Evolutionary conservation across 441 rosid genomes (phyloP).

Genomic region (Pelargonium cotyledonis): DNA sequence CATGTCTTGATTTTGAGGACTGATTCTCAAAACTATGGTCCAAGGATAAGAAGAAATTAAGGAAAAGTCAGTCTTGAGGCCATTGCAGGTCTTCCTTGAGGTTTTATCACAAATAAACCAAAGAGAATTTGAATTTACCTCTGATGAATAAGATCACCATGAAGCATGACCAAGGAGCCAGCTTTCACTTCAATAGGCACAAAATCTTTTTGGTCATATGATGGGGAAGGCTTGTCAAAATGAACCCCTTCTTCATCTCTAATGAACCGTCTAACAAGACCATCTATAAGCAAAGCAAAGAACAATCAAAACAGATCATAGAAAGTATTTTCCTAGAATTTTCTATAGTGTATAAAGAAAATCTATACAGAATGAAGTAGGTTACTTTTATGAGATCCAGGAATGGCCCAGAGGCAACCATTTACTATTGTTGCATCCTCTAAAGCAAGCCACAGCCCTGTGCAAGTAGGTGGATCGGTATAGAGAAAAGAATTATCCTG

Average conservation of each 20-base stretch:
- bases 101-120: constrained; percentile 1
- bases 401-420: constrained; percentile 97
- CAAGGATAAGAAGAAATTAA: constrained; percentile 16
- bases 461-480: constrained; percentile 86
- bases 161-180: constrained; percentile 81
- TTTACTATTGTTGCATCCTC: constrained; percentile 77
- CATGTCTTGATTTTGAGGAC: constrained; percentile 87
- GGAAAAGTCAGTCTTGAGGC: constrained; percentile 4
- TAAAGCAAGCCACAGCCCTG: constrained; percentile 89
- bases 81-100: constrained; percentile 6
- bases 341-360: not conserved
- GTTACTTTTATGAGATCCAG: constrained; percentile 86
- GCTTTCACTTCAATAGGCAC: constrained; percentile 85
- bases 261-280: constrained; percentile 77
- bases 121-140: constrained; percentile 38
- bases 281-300: constrained; percentile 42
- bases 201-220: constrained; percentile 72
- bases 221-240: constrained; percentile 69
- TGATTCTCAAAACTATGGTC: constrained; percentile 69
- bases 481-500: constrained; percentile 85
- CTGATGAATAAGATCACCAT: constrained; percentile 86
- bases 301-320: constrained; percentile 13
- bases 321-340: constrained; percentile 2
- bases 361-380: constrained; percentile 6
- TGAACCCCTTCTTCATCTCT: constrained; percentile 74